phyloP scores from a whole-genome alignment of 73 alveolate genomes.

The Paraurostyla sp. region DNA sequence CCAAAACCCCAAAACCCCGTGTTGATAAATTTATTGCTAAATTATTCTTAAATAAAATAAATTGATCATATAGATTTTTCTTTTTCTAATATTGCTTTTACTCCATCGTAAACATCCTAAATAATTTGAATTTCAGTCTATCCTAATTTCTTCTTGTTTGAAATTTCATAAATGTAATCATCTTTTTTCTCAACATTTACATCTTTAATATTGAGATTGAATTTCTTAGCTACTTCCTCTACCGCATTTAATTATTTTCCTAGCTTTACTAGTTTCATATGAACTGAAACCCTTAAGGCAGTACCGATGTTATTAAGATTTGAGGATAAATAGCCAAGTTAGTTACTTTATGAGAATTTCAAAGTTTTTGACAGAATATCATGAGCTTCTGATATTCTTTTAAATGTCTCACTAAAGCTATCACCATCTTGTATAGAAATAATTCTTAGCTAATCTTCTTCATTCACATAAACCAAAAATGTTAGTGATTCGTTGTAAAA shows the following conservation, averaged over 20 bases:
- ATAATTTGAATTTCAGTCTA: conserved; percentile 59
- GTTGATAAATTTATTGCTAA: no score
- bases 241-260: conserved; percentile 47
- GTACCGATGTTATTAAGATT: conserved; percentile 71
- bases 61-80: no score
- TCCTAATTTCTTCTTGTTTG: conserved; percentile 67
- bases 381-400: conserved; percentile 46
- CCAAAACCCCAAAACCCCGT: neutral
- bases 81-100: conserved; percentile 66
- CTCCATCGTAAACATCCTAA: conserved; percentile 71
- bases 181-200: conserved; percentile 64
- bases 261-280: conserved; percentile 44
- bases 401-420: conserved; percentile 47
- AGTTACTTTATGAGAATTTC: conserved; percentile 60
- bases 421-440: conserved; percentile 42
- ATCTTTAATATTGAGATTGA: conserved; percentile 60
- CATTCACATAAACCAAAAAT: conserved; percentile 71
- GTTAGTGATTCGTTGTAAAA: conserved; percentile 53
- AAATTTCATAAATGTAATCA: conserved; percentile 55
- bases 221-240: conserved; percentile 57
- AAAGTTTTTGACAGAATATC: conserved; percentile 37
- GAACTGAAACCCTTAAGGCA: conserved; percentile 69
- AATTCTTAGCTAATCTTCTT: conserved; percentile 69
- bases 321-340: conserved; percentile 63
- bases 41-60: no score